Evolutionary conservation across 2,329 filamentous ascomycete genomes (phyloP).

Genomic region (Thielaviopsis cerberus): DNA sequence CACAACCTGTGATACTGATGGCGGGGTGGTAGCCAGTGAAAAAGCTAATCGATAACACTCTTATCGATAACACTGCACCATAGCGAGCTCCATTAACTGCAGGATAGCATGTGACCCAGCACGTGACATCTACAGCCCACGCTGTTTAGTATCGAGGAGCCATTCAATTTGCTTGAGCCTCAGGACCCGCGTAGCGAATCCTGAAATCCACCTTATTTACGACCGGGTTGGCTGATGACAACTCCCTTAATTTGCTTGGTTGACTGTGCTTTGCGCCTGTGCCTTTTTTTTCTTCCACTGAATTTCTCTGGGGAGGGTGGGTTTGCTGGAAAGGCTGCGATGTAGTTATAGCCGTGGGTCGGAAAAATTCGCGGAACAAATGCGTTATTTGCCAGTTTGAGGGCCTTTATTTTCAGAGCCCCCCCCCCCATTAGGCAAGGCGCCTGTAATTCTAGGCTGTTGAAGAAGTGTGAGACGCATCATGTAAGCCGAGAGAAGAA

Average conservation of each 20-base stretch:
- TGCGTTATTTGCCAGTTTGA: background rate
- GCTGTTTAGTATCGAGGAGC: background rate
- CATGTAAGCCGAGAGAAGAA: too few species aligned
- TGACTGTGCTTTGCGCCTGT: background rate
- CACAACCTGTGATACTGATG: background rate
- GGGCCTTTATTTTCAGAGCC: too few species aligned
- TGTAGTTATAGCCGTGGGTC: background rate
- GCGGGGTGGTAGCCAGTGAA: background rate
- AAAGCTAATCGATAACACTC: background rate
- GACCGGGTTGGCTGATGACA: background rate
- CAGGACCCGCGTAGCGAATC: background rate
- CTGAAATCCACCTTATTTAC: background rate
- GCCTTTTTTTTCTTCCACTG: background rate
- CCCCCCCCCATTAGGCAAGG: too few species aligned
- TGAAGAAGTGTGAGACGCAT: too few species aligned
- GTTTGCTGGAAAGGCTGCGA: background rate
- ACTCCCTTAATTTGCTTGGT: background rate
- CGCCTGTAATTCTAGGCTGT: too few species aligned
- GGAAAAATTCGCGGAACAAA: background rate
- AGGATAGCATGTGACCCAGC: background rate
- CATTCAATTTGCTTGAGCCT: background rate
- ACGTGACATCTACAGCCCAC: background rate
- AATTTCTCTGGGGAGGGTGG: background rate
- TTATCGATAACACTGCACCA: background rate
- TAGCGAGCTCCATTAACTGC: too few species aligned